Conservation (phyloP, 257 asterid genomes). For the Nicotiana noctiflora region DNA sequence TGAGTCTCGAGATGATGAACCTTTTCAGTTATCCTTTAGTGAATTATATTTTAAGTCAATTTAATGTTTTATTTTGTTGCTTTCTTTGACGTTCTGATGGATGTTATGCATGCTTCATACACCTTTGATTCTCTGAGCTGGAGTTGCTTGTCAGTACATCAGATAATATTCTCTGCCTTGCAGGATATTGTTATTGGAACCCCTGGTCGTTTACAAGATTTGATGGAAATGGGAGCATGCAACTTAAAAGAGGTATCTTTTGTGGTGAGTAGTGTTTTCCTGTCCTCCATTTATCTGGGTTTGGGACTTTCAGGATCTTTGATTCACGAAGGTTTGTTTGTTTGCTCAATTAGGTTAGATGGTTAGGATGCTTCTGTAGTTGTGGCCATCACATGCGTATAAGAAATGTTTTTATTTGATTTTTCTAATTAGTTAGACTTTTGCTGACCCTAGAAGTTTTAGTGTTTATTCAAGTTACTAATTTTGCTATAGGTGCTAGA, state of each 20-base stretch:
- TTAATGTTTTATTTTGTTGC: not conserved
- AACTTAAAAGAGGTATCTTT: conserved; percentile 69
- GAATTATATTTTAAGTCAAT: not conserved
- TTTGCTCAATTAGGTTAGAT: not conserved
- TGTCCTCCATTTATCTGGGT: conserved; percentile 6
- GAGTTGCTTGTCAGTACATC: not conserved
- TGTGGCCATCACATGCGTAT: not conserved
- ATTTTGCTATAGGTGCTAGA: conserved; percentile 65
- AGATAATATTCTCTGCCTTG: conserved; percentile 2
- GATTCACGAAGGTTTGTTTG: not conserved
- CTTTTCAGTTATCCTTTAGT: not conserved
- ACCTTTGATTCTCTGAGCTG: not conserved
- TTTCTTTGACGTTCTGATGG: not conserved
- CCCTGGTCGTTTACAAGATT: conserved; percentile 93
- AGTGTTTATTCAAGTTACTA: not conserved
- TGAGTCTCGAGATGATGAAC: not conserved
- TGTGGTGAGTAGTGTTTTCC: conserved; percentile 56
- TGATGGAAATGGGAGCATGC: conserved; percentile 86
- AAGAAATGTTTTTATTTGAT: not conserved
- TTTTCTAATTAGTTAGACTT: not conserved
- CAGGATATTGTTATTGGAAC: conserved; percentile 98
- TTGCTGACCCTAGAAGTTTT: not conserved
- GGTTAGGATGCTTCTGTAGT: not conserved
- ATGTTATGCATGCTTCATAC: not conserved
- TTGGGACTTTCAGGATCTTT: not conserved